Evolutionary conservation across 108 stramenopile genomes (phyloP).

Genomic region (Nitzschia putrida): DNA sequence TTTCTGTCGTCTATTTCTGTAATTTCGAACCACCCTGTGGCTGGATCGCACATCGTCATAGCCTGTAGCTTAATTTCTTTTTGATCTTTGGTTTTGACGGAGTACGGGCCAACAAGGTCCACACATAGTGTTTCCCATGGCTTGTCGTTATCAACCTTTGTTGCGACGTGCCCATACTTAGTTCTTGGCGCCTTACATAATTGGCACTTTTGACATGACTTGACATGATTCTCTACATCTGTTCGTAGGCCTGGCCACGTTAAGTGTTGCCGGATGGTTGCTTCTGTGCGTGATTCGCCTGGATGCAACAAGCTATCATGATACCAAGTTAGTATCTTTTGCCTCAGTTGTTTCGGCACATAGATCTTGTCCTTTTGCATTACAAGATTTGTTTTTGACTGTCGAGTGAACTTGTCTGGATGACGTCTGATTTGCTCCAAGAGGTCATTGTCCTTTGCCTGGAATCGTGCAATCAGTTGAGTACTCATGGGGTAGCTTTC

Average conservation of each 20-base stretch:
- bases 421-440: too few relatives aligned
- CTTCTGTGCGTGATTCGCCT: background rate
- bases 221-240: background rate
- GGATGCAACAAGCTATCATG: too few relatives aligned
- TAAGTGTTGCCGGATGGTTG: background rate
- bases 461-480: too few relatives aligned
- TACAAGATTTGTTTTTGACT: too few relatives aligned
- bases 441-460: too few relatives aligned
- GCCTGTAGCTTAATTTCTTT: background rate
- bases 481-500: too few relatives aligned
- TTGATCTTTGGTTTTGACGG: conserved; percentile 18
- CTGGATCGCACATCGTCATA: conserved; percentile 39
- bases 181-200: background rate
- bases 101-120: conserved; percentile 48
- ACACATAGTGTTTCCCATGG: conserved; percentile 43
- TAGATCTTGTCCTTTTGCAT: too few relatives aligned
- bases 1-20: conserved; percentile 35
- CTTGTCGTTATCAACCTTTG: conserved; percentile 18
- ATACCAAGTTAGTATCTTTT: too few relatives aligned
- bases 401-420: too few relatives aligned
- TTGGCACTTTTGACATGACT: background rate
- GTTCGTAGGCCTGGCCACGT: background rate
- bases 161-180: conserved; percentile 39
- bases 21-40: conserved; percentile 52
- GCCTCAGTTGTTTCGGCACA: too few relatives aligned